Evolutionary conservation across 2,329 filamentous ascomycete species (phyloP), one percentile per base, ranked within the genome.

Genomic region (Pseudogymnoascus sp.): DNA sequence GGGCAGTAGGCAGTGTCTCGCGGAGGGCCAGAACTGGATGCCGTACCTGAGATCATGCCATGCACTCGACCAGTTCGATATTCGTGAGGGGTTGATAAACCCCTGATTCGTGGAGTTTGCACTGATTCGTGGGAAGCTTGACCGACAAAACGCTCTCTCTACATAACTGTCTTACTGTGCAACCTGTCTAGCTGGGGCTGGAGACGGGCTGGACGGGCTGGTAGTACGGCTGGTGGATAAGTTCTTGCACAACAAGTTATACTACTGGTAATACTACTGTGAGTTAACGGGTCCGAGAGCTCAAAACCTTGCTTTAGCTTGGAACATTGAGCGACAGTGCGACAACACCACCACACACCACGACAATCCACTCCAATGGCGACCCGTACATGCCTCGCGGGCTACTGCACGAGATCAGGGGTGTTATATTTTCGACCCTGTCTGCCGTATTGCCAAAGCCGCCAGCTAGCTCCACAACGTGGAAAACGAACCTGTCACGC

Each of bases 81-180:
- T 53, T 53, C 44, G 13, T 31, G 44, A 53, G 44, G 44, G 44
- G 44, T 53, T 23, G 44, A 53, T 10, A 53, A 53, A 53, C 44
- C 44, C 44, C 44, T 53, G 44, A 53, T 53, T 53, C 44, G 44
- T 53, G 44, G 23, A 53, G 23, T 53, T 53, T 29, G 23, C 23
- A 53, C 44, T 53, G 44, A 53, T 53, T 53, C 44, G 44, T 53
- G 44, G 42, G 23, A 53, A 53, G 44, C 44, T 50, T 50, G 44
- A 50, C 44, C 44, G 44, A 50, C 44, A 50, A 50, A 50, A 50
- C 21, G 44, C 44, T 29, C 44, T 26, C 15, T 29, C 13, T 50
- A 9, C 44, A 50, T 29, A 50, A 50, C 44, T 50, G 15, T 50
- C 23, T 50, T 7, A 50, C 44, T 50, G 15, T 19, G 37, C 7